phyloP scores from a whole-genome alignment of 1,284 basidiomycete species.

The Trichosporon coremiiforme region DNA sequence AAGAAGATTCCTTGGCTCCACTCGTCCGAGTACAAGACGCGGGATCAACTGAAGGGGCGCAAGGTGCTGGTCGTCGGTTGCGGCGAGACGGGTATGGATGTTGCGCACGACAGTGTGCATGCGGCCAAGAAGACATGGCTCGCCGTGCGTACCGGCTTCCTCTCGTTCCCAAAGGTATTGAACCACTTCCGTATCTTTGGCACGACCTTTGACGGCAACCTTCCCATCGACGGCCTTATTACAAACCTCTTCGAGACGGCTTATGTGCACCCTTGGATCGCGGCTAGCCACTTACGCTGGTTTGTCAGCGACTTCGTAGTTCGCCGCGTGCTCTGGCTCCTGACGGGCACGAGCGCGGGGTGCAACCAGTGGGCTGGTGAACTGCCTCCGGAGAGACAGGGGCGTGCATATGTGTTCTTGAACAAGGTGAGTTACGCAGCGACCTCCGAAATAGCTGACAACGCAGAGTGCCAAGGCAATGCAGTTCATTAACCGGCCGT shows the following conservation, averaged over 20 bases:
- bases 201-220: constrained; percentile 57
- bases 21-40: constrained; percentile 62
- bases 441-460: constrained; percentile 10
- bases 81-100: constrained; percentile 70
- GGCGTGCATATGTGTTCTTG: constrained; percentile 60
- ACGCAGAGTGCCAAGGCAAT: constrained; percentile 58
- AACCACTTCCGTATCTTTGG: constrained; percentile 67
- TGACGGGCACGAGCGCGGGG: constrained; percentile 66
- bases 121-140: constrained; percentile 61
- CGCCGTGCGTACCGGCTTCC: constrained; percentile 62
- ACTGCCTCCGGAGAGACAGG: constrained; percentile 64
- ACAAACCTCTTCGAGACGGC: constrained; percentile 53
- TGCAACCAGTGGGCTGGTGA: constrained; percentile 72
- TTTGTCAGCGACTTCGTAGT: constrained; percentile 68
- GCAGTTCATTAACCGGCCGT: constrained; percentile 66
- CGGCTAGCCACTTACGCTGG: constrained; percentile 64
- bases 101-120: constrained; percentile 62
- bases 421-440: constrained; percentile 55
- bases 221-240: constrained; percentile 63
- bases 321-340: constrained; percentile 64
- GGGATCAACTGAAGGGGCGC: constrained; percentile 59
- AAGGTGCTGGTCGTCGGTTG: constrained; percentile 64
- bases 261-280: constrained; percentile 62
- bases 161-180: constrained; percentile 67
- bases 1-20: constrained; percentile 58